Evolutionary conservation across 768 basidiomycete genomes (phyloP).

Genomic region (Tulasnella sp.): DNA sequence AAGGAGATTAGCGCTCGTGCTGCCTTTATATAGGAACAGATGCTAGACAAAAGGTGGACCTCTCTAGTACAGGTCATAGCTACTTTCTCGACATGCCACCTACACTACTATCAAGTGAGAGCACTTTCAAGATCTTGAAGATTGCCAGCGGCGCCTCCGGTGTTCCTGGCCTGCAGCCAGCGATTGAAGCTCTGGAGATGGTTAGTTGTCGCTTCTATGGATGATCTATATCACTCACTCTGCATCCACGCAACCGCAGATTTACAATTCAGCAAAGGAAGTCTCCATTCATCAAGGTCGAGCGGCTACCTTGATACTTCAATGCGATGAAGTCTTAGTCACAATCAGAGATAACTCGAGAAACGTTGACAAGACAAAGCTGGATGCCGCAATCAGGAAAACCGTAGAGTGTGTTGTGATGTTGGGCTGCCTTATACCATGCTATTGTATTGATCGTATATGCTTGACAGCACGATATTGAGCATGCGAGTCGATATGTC

Average conservation of each 20-base stretch:
- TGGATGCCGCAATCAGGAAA: neutral
- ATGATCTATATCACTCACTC: neutral
- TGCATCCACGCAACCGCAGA: neutral
- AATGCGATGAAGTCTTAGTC: neutral
- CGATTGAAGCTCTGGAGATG: neutral
- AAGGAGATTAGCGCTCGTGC: too few relatives aligned
- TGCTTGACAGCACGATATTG: too few relatives aligned
- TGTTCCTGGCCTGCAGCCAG: neutral
- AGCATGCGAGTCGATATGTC: too few relatives aligned
- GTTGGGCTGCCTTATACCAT: too few relatives aligned
- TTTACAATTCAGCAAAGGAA: neutral
- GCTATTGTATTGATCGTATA: too few relatives aligned
- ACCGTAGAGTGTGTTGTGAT: neutral
- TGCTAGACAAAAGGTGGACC: too few relatives aligned
- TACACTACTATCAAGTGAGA: neutral
- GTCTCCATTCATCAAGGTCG: neutral
- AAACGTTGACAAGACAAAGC: conserved; percentile 1
- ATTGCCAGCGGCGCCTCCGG: neutral
- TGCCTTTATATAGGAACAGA: too few relatives aligned
- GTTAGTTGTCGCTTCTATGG: too few relatives aligned
- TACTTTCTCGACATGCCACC: too few relatives aligned
- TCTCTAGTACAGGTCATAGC: too few relatives aligned
- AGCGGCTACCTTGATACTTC: neutral
- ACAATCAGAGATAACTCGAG: conserved; percentile 5
- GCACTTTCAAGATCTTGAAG: neutral